Conservation (phyloP, 495 filamentous ascomycete species). For the Schizothecium vesticola region DNA sequence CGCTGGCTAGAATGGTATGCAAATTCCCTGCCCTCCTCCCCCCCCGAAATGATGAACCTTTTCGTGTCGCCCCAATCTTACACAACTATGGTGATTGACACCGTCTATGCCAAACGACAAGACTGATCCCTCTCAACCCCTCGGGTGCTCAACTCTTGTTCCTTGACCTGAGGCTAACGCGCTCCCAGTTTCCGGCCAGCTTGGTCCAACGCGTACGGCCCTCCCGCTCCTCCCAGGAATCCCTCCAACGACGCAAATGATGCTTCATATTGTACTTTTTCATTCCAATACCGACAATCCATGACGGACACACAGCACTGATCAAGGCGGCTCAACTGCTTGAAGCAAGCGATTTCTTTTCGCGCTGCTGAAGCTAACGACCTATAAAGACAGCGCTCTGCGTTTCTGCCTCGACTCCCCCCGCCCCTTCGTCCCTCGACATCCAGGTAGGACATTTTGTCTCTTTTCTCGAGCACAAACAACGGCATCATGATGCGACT, state of each 20-base stretch:
- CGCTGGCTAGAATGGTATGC: slow-evolving; percentile 26
- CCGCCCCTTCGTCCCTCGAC: background rate
- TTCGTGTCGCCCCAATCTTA: slow-evolving; percentile 91
- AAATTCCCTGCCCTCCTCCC: slow-evolving; percentile 3
- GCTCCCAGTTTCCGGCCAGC: slow-evolving; percentile 14
- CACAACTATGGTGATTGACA: slow-evolving; percentile 78
- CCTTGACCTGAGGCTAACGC: slow-evolving; percentile 15
- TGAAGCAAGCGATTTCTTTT: background rate
- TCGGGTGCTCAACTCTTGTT: slow-evolving; percentile 3
- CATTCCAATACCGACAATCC: slow-evolving; percentile 57
- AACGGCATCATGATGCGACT: slow-evolving; percentile 28
- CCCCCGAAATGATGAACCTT: slow-evolving; percentile 66
- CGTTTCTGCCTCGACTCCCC: background rate
- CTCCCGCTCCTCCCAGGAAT: background rate
- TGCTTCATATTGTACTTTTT: slow-evolving; percentile 57
- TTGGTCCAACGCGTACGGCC: background rate
- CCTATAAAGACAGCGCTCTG: background rate
- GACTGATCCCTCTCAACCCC: slow-evolving; percentile 49
- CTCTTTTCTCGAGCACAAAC: slow-evolving; percentile 3
- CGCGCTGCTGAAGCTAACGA: slow-evolving; percentile 1
- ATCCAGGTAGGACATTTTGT: slow-evolving; percentile 25
- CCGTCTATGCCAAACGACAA: slow-evolving; percentile 85
- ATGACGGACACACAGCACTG: slow-evolving; percentile 34
- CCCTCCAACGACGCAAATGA: background rate
- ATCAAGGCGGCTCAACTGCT: slow-evolving; percentile 36